Conservation (phyloP, 73 alveolate genomes). For the Uronychia binucleata region DNA sequence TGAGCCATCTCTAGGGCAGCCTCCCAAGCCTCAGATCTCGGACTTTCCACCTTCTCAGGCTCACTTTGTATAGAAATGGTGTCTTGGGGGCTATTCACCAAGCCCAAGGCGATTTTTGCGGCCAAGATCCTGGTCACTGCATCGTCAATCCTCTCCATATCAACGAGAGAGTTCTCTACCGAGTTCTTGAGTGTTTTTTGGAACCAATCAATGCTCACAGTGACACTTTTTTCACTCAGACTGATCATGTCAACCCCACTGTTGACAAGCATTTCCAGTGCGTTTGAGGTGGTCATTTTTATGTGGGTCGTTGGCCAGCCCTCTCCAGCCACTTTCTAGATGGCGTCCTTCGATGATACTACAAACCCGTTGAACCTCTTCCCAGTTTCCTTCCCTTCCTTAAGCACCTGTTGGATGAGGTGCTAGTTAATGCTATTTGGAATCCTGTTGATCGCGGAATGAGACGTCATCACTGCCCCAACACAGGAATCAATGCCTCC, state of each 20-base stretch:
- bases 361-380: slow-evolving; percentile 55
- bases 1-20: slow-evolving; percentile 43
- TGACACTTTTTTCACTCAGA: no score
- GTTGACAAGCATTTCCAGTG: slow-evolving; percentile 25
- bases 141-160: slow-evolving; percentile 51
- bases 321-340: slow-evolving; percentile 17
- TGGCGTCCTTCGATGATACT: slow-evolving; percentile 43
- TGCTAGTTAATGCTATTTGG: slow-evolving; percentile 51
- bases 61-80: background rate
- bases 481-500: slow-evolving; percentile 53
- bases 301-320: slow-evolving; percentile 52
- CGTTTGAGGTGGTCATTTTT: slow-evolving; percentile 24
- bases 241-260: slow-evolving; percentile 63
- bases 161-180: slow-evolving; percentile 12
- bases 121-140: slow-evolving; percentile 64
- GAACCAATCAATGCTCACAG: no score
- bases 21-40: slow-evolving; percentile 11
- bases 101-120: slow-evolving; percentile 42
- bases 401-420: slow-evolving; percentile 21
- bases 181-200: slow-evolving; percentile 17
- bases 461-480: slow-evolving; percentile 56
- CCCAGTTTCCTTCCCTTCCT: slow-evolving; percentile 3
- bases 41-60: background rate
- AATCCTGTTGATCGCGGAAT: slow-evolving; percentile 45
- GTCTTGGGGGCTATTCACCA: slow-evolving; percentile 7